Conservation (phyloP, 139 green algal genomes). For the Tetraselmis striata region DNA sequence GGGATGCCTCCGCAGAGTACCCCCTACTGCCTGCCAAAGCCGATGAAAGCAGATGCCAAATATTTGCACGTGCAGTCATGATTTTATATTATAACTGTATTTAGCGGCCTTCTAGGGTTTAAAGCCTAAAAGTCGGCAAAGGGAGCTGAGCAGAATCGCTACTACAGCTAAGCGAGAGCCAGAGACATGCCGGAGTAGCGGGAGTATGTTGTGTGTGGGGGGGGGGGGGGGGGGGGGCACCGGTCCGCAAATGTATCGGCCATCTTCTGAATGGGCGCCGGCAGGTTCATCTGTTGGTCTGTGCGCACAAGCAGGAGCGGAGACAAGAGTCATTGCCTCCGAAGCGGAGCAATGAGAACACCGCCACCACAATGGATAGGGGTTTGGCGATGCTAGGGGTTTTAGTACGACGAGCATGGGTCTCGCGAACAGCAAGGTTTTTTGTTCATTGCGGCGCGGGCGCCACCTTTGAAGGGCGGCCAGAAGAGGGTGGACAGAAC, state of each 20-base stretch:
- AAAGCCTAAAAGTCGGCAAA: neutral
- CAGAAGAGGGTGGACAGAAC: slow-evolving; percentile 86
- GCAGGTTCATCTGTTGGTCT: slow-evolving; percentile 14
- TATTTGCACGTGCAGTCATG: too few relatives aligned
- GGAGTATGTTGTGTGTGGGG: too few relatives aligned
- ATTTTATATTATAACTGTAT: too few relatives aligned
- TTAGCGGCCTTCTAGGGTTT: neutral
- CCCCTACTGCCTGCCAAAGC: slow-evolving; percentile 3
- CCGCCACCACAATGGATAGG: too few relatives aligned
- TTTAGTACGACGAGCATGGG: too few relatives aligned
- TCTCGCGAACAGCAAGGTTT: too few relatives aligned
- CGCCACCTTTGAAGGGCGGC: slow-evolving; percentile 61
- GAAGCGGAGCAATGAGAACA: too few relatives aligned
- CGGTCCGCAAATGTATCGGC: slow-evolving; percentile 28
- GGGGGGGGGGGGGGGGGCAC: slow-evolving; percentile 10
- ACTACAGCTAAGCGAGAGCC: too few relatives aligned
- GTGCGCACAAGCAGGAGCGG: neutral
- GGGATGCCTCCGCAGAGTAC: slow-evolving; percentile 33
- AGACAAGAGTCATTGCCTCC: too few relatives aligned
- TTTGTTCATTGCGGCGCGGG: slow-evolving; percentile 34
- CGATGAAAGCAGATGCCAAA: neutral
- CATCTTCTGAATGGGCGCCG: slow-evolving; percentile 12
- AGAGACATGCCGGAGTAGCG: too few relatives aligned
- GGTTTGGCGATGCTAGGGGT: too few relatives aligned
- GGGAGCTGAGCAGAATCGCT: neutral